Percentiles rank a stretch among this genome's conserved stretches.
Conservation (phyloP, 177 flowering plant species). For the Tripterygium wilfordii region DNA sequence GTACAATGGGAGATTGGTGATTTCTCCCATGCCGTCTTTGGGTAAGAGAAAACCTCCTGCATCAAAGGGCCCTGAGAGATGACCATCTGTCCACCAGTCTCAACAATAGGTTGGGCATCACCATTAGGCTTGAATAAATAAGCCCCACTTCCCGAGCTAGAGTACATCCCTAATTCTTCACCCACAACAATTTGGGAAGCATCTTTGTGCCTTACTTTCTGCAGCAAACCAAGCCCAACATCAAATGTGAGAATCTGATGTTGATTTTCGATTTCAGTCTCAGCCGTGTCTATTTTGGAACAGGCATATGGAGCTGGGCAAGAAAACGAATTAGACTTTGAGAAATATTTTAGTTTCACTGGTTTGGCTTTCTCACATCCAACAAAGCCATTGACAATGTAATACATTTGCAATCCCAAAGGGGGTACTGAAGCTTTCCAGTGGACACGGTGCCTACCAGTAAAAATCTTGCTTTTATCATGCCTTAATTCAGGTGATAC, state of each 20-base stretch:
- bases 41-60: slow-evolving; percentile 79
- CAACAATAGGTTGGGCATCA: slow-evolving; percentile 62
- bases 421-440: slow-evolving; percentile 89
- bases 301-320: slow-evolving; percentile 78
- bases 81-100: slow-evolving; percentile 52
- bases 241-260: slow-evolving; percentile 63
- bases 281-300: slow-evolving; percentile 45
- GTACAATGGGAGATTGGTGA: slow-evolving; percentile 85
- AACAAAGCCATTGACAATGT: slow-evolving; percentile 64
- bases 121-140: slow-evolving; percentile 90
- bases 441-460: slow-evolving; percentile 83
- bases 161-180: slow-evolving; percentile 87
- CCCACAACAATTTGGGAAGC: slow-evolving; percentile 44
- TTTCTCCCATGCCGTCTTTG: slow-evolving; percentile 60
- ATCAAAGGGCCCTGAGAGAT: slow-evolving; percentile 71
- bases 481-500: slow-evolving; percentile 87
- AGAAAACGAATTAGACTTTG: slow-evolving; percentile 24
- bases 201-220: slow-evolving; percentile 42
- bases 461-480: slow-evolving; percentile 45
- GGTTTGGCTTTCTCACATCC: slow-evolving; percentile 84
- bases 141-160: slow-evolving; percentile 88
- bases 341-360: slow-evolving; percentile 42
- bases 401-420: slow-evolving; percentile 82
- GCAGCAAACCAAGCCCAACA: slow-evolving; percentile 62
- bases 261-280: slow-evolving; percentile 49